Percentiles rank a stretch among this genome's conserved stretches.
phyloP scores from a whole-genome alignment of 805 yeast genomes.

The Nakazawaea populi region DNA sequence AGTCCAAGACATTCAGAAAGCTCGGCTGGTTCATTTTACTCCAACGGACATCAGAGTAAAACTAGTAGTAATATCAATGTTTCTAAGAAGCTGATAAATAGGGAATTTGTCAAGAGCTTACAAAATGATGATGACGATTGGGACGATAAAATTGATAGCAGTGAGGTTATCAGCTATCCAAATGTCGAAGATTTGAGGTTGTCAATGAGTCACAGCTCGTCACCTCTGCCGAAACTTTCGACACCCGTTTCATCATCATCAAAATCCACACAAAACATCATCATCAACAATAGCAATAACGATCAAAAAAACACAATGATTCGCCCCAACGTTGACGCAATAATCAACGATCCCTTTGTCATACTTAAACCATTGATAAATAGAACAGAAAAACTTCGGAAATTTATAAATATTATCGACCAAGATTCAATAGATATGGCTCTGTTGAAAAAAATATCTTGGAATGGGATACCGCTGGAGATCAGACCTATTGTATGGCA shows the following conservation, averaged over 20 bases:
- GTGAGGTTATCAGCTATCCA: constrained; percentile 8
- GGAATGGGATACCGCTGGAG: constrained; percentile 90
- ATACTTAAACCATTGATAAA: constrained; percentile 28
- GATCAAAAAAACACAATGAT: constrained; percentile 9
- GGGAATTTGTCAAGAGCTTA: constrained; percentile 9
- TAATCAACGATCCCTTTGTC: constrained; percentile 37
- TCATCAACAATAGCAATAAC: background rate
- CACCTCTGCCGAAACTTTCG: constrained; percentile 9
- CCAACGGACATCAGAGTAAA: constrained; percentile 9
- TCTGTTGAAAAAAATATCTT: constrained; percentile 71
- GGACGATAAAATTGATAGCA: constrained; percentile 69
- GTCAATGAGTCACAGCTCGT: constrained; percentile 21
- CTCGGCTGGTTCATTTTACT: constrained; percentile 9
- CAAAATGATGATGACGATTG: constrained; percentile 77
- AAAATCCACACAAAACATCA: constrained; percentile 11
- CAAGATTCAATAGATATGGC: constrained; percentile 55
- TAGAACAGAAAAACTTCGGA: constrained; percentile 52
- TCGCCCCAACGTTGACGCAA: constrained; percentile 24
- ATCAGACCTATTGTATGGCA: constrained; percentile 88
- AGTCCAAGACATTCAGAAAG: constrained; percentile 14
- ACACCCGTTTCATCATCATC: background rate
- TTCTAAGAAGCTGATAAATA: constrained; percentile 11
- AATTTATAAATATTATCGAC: constrained; percentile 58
- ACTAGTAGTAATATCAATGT: constrained; percentile 6
- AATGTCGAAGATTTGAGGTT: constrained; percentile 6